Evolutionary conservation across 1,284 basidiomycete genomes (phyloP).

Genomic region (Ustilago crameri): DNA sequence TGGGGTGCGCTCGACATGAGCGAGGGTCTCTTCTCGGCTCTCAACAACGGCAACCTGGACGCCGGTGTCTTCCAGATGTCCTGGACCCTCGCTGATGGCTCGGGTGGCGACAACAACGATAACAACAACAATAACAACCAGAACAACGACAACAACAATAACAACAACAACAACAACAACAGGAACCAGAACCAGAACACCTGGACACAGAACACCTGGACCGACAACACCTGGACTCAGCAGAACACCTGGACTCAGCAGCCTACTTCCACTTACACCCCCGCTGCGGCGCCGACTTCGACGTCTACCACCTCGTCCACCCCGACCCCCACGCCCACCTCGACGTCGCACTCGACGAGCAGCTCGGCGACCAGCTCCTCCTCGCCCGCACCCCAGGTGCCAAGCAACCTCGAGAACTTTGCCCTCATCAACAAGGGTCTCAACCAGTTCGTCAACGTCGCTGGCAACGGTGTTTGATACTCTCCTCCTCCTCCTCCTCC

Average conservation of each 20-base stretch:
- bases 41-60: conserved; percentile 32
- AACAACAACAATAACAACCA: conserved; percentile 14
- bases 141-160: conserved; percentile 10
- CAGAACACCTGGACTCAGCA: conserved; percentile 13
- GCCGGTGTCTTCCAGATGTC: conserved; percentile 55
- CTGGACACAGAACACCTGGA: too few species aligned
- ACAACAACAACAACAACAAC: conserved; percentile 11
- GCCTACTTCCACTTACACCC: conserved; percentile 11
- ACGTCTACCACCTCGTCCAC: conserved; percentile 8
- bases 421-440: conserved; percentile 42
- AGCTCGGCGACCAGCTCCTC: neutral
- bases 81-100: conserved; percentile 40
- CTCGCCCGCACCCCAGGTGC: neutral
- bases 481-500: too few species aligned
- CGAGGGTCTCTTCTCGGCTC: conserved; percentile 75
- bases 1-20: conserved; percentile 81
- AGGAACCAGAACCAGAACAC: conserved; percentile 1
- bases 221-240: conserved; percentile 6
- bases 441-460: conserved; percentile 41
- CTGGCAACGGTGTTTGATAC: conserved; percentile 20
- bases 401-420: conserved; percentile 41
- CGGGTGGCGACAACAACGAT: conserved; percentile 13
- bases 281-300: conserved; percentile 4
- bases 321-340: conserved; percentile 1
- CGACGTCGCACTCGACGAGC: conserved; percentile 1